Percentiles rank a stretch among this genome's conserved stretches.
Conservation (phyloP, 768 basidiomycete species). For the Tylopilus sp. region DNA sequence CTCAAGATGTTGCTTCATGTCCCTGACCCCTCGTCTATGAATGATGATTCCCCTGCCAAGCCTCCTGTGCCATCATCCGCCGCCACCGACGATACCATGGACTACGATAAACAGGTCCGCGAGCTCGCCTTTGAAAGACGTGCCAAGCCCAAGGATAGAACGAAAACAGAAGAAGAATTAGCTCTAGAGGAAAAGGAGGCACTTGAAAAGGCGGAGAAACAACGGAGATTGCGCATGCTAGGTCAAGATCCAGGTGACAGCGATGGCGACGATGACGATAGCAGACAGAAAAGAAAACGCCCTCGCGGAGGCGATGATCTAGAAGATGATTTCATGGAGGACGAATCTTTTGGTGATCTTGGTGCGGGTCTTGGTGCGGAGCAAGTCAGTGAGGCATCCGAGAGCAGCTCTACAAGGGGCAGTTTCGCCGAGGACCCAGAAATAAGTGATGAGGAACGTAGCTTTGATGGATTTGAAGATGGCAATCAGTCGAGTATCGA, state of each 20-base stretch:
- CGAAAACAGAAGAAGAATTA: conserved; percentile 94
- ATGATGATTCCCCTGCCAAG: conserved; percentile 30
- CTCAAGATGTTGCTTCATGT: conserved; percentile 72
- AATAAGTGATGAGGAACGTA: conserved; percentile 27
- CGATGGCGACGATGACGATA: conserved; percentile 50
- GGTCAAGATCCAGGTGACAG: conserved; percentile 71
- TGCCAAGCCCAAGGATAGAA: conserved; percentile 90
- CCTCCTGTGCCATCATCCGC: not conserved
- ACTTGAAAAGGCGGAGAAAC: conserved; percentile 81
- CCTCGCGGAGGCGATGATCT: conserved; percentile 79
- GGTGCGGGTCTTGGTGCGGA: conserved; percentile 38
- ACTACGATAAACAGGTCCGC: conserved; percentile 91
- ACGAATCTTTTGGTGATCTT: conserved; percentile 33
- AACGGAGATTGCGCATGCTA: conserved; percentile 77
- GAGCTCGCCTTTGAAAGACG: conserved; percentile 92
- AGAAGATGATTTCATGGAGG: conserved; percentile 77
- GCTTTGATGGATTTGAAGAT: conserved; percentile 31
- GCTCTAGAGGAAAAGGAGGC: conserved; percentile 85
- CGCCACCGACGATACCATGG: conserved; percentile 37
- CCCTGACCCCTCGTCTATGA: conserved; percentile 45
- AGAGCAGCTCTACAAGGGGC: conserved; percentile 32
- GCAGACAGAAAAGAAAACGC: conserved; percentile 47
- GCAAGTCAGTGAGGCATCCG: conserved; percentile 36
- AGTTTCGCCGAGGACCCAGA: conserved; percentile 33
- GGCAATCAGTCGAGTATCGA: conserved; percentile 37